Evolutionary conservation across 257 asterid genomes (phyloP), one percentile per base, ranked within the genome.

Genomic region (Forsythia viridissima): DNA sequence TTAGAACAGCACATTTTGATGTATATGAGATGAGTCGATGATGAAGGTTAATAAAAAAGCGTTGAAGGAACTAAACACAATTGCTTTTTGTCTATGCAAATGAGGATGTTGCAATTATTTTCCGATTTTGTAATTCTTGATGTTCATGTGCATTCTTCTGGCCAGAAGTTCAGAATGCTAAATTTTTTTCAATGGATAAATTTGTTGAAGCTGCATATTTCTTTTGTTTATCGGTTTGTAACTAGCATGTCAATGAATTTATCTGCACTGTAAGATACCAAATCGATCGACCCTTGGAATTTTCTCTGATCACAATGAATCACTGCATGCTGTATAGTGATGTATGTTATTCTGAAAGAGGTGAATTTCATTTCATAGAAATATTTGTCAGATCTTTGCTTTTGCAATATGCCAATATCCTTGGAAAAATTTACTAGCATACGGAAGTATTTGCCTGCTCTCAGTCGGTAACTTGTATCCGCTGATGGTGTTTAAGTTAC

Each of bases 401-500:
- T 51, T 77, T 72, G 77, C 79, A 76, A 16, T n/a, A 48, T 48
- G 59, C 59, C n/a, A 48, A 48, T 77, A 44, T 57, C 48, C 69
- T 72, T 71, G 71, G 21, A 36, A 71, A 36, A 39, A 37, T 59
- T 70, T 38, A 76, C 70, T 83, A 71, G 34, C 51, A 34, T 59
- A 67, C 63, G 39, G 73, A 34, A 38, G 38, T 24, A 4, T 38
- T 71, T 71, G 75, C 78, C 34, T 75, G 67, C 15, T 57, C 63
- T 68, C 52, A 77, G 75, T 80, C 75, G 51, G 69, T 78, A 66
- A 40, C 79, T 79, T 74, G 73, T 71, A 81, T 82, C 70, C 75
- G 80, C 80, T 83, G 85, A 86, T 80, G 74, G 68, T 77, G 42
- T 77, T 71, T 75, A 40, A 63, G 43, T 78, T 79, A 76, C 73